These are phyloP conservation scores for Lindgomyces ingoldianus DNA, from an alignment of 495 filamentous ascomycete genomes.

Conservation along the genomic window DNA sequence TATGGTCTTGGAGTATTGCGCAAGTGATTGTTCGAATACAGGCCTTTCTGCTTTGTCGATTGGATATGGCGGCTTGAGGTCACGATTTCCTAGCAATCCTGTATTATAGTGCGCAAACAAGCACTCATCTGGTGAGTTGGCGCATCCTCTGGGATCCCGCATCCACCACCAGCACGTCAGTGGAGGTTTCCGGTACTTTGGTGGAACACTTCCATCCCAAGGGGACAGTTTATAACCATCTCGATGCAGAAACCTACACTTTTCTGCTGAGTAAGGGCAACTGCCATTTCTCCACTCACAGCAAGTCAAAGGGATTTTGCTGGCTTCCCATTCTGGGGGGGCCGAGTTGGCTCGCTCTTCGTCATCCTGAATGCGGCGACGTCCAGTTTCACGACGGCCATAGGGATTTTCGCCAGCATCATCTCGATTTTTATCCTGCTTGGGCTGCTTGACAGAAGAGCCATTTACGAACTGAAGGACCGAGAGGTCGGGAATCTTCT, in stretches of 20 bases:
- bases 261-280: slow-evolving; percentile 19
- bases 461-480: slow-evolving; percentile 22
- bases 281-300: slow-evolving; percentile 25
- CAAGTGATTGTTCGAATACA: neutral
- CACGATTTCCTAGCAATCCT: slow-evolving; percentile 1
- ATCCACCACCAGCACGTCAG: slow-evolving; percentile 29
- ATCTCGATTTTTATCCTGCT: neutral
- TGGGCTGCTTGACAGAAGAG: neutral
- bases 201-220: slow-evolving; percentile 17
- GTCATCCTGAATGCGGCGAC: neutral
- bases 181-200: slow-evolving; percentile 16
- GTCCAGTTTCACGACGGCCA: slow-evolving; percentile 8
- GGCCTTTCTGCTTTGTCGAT: neutral
- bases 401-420: slow-evolving; percentile 4
- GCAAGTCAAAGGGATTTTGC: slow-evolving; percentile 33
- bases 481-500: slow-evolving; percentile 16
- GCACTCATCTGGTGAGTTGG: slow-evolving; percentile 9
- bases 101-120: slow-evolving; percentile 21
- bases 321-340: neutral
- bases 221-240: slow-evolving; percentile 2
- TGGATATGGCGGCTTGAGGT: neutral
- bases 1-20: neutral
- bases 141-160: slow-evolving; percentile 1
- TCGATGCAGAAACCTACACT: slow-evolving; percentile 32
- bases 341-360: neutral